Evolutionary conservation across 2,329 filamentous ascomycete species (phyloP).

Genomic region (Hymenoscyphus linearis): DNA sequence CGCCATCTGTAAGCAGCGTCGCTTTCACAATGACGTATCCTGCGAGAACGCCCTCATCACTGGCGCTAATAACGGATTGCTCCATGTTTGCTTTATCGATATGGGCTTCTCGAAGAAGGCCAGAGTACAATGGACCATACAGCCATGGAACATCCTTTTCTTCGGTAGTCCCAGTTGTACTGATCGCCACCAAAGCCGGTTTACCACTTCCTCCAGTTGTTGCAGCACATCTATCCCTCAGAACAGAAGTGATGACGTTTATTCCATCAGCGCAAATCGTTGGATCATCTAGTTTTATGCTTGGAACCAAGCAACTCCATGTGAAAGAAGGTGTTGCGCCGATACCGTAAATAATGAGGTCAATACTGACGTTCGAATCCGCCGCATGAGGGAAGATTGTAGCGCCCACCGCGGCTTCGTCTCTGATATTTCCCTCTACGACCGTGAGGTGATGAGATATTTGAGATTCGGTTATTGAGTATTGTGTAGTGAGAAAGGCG

Average conservation of each 20-base stretch:
- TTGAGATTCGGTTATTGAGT: background rate
- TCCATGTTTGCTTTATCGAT: constrained; percentile 47
- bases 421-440: constrained; percentile 43
- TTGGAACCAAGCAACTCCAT: constrained; percentile 30
- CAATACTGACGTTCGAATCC: constrained; percentile 34
- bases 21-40: constrained; percentile 23
- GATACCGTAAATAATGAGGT: constrained; percentile 44
- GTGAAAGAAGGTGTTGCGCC: constrained; percentile 32
- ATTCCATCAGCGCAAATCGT: constrained; percentile 44
- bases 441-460: constrained; percentile 37
- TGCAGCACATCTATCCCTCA: constrained; percentile 4
- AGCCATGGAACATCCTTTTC: constrained; percentile 41
- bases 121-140: constrained; percentile 40
- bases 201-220: constrained; percentile 5
- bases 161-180: constrained; percentile 40
- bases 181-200: constrained; percentile 37
- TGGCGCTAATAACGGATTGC: constrained; percentile 26
- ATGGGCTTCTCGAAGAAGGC: constrained; percentile 39
- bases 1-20: constrained; percentile 30
- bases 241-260: constrained; percentile 37
- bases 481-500: constrained; percentile 29
- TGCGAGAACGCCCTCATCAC: constrained; percentile 18
- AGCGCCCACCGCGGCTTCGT: constrained; percentile 34
- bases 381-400: constrained; percentile 32
- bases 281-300: constrained; percentile 38